These are phyloP conservation scores for Colletotrichum theobromicola DNA, from an alignment of 2,329 filamentous ascomycete species.

Conservation along the genomic window DNA sequence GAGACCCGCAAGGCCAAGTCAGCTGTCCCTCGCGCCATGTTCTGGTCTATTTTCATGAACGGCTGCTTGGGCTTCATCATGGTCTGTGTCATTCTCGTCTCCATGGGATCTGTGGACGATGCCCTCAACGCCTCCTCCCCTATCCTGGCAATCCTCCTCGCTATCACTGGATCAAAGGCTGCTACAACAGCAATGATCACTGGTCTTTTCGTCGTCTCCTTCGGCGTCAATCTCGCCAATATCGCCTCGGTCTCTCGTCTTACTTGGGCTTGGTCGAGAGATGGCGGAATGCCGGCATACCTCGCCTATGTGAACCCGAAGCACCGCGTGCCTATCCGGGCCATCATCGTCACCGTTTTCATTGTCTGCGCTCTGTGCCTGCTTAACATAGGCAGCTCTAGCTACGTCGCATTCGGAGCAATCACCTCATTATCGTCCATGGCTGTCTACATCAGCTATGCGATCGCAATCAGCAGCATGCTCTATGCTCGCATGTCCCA, in stretches of 20 bases:
- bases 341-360: not conserved
- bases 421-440: not conserved
- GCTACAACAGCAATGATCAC: not conserved
- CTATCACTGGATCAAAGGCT: not conserved
- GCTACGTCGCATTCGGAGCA: not conserved
- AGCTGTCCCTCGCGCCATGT: constrained; percentile 10
- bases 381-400: not conserved
- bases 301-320: not conserved
- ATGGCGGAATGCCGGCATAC: not conserved
- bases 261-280: not conserved
- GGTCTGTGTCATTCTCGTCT: not conserved
- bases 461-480: constrained; percentile 3
- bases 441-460: not conserved
- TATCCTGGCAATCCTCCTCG: not conserved
- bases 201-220: not conserved
- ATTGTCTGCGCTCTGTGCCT: not conserved
- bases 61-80: constrained; percentile 39
- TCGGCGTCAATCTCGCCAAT: constrained; percentile 1
- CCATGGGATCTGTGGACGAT: not conserved
- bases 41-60: constrained; percentile 25
- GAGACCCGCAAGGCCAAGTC: constrained; percentile 16
- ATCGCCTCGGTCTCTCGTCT: not conserved
- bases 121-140: not conserved
- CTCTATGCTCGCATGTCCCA: not conserved
- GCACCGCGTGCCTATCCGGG: not conserved